A percentile compares a stretch with the other conserved stretches of the same genome.
Conservation (phyloP, 371 early-diverging fungal species). For the Mucor indicus region DNA sequence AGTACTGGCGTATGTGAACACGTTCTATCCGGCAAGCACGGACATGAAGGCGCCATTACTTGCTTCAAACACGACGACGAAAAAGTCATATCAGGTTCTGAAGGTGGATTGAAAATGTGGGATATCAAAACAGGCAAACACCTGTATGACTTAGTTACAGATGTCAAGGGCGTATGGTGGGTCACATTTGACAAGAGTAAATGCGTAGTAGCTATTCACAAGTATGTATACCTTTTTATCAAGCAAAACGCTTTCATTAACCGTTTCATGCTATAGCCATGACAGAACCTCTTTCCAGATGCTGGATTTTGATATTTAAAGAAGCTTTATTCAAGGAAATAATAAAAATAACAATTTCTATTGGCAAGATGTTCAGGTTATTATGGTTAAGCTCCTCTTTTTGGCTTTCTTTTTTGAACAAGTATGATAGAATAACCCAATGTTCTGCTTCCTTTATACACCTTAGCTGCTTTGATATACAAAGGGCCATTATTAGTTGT, state of each 20-base stretch:
- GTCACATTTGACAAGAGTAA: conserved; percentile 84
- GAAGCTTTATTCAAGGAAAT: background rate
- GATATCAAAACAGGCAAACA: conserved; percentile 79
- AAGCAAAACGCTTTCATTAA: conserved; percentile 12
- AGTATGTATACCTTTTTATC: conserved; percentile 59
- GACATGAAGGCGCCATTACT: conserved; percentile 85
- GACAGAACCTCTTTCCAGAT: conserved; percentile 10
- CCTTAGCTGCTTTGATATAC: too few species aligned
- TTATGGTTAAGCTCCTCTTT: too few species aligned
- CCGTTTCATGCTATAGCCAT: background rate
- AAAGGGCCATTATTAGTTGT: too few species aligned
- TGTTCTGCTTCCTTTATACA: too few species aligned
- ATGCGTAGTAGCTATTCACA: conserved; percentile 85
- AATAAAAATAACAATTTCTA: too few species aligned
- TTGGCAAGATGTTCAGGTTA: too few species aligned
- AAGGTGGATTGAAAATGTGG: conserved; percentile 94
- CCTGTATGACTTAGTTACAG: conserved; percentile 72
- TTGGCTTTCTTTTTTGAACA: too few species aligned
- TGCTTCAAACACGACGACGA: conserved; percentile 91
- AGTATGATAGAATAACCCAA: too few species aligned
- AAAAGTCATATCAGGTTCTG: conserved; percentile 91
- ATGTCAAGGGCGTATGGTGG: conserved; percentile 88
- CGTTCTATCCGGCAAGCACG: conserved; percentile 59
- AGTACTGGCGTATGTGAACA: conserved; percentile 65
- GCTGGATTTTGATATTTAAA: conserved; percentile 4